These are phyloP conservation scores for Jamesozyma jinghongensis DNA, from an alignment of 805 yeast genomes.

Conservation along the genomic window DNA sequence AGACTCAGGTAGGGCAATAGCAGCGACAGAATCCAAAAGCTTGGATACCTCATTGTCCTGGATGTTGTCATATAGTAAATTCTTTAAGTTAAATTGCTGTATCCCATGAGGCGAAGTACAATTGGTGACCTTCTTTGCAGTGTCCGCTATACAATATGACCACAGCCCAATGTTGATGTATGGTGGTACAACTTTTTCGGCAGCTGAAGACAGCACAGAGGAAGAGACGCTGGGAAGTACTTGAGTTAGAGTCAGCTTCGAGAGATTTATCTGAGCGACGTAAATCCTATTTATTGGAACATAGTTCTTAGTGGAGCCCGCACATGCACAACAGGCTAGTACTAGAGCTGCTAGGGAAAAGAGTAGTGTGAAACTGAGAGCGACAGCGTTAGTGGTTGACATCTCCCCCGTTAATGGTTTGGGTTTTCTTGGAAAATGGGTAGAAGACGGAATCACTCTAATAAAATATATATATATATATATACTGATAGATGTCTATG, in stretches of 20 bases:
- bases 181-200: slow-evolving; percentile 32
- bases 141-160: slow-evolving; percentile 50
- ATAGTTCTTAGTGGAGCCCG: slow-evolving; percentile 41
- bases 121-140: slow-evolving; percentile 11
- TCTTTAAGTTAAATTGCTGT: slow-evolving; percentile 21
- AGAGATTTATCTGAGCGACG: slow-evolving; percentile 39
- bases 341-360: slow-evolving; percentile 37
- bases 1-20: slow-evolving; percentile 44
- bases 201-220: slow-evolving; percentile 7
- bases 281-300: slow-evolving; percentile 38
- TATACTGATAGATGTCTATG: too few species aligned
- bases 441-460: too few species aligned
- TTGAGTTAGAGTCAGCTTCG: slow-evolving; percentile 19
- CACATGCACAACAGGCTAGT: slow-evolving; percentile 40
- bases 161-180: slow-evolving; percentile 49
- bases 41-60: slow-evolving; percentile 19
- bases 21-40: slow-evolving; percentile 18
- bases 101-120: slow-evolving; percentile 27
- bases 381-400: slow-evolving; percentile 14
- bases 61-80: slow-evolving; percentile 20
- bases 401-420: too few species aligned
- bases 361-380: slow-evolving; percentile 20
- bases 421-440: too few species aligned
- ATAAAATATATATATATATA: too few species aligned
- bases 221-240: slow-evolving; percentile 9